A percentile compares a stretch with the other conserved stretches of the same genome.
Conservation (phyloP, 805 yeast genomes). For the Jamesozyma rosinii region DNA sequence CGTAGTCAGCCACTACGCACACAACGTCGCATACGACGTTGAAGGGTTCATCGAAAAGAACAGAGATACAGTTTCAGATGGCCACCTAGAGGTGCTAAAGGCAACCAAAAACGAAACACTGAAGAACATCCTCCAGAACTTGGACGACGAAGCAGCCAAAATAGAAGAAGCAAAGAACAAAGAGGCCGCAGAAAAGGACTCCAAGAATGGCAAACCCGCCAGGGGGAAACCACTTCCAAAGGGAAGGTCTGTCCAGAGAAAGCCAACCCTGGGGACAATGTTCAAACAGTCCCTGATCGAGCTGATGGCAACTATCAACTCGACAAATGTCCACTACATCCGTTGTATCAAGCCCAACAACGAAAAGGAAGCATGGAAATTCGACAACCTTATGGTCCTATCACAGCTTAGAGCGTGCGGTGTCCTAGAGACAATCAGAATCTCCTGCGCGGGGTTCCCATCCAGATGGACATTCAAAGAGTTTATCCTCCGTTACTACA, state of each 20-base stretch:
- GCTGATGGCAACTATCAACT: conserved; percentile 83
- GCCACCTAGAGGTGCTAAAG: conserved; percentile 77
- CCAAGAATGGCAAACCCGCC: conserved; percentile 33
- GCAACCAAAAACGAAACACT: conserved; percentile 60
- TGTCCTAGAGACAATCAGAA: conserved; percentile 91
- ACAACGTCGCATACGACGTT: conserved; percentile 83
- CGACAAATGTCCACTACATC: conserved; percentile 92
- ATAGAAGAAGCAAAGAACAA: conserved; percentile 34
- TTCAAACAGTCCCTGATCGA: conserved; percentile 88
- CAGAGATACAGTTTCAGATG: conserved; percentile 95
- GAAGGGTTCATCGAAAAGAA: conserved; percentile 96
- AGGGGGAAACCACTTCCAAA: background rate
- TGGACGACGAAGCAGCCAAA: conserved; percentile 47
- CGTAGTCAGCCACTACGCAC: conserved; percentile 86
- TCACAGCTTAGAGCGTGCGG: conserved; percentile 97
- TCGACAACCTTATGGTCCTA: conserved; percentile 89
- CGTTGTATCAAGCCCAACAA: conserved; percentile 97
- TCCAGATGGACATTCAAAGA: conserved; percentile 92
- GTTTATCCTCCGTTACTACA: conserved; percentile 81
- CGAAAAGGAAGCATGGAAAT: conserved; percentile 88
- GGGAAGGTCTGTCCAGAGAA: conserved; percentile 43
- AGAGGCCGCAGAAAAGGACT: conserved; percentile 20
- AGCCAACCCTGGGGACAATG: conserved; percentile 91
- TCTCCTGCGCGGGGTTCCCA: conserved; percentile 97
- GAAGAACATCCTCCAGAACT: conserved; percentile 50